Base-by-base conservation (phyloP, 768 basidiomycete genomes). In the Ramaria sp. region DNA sequence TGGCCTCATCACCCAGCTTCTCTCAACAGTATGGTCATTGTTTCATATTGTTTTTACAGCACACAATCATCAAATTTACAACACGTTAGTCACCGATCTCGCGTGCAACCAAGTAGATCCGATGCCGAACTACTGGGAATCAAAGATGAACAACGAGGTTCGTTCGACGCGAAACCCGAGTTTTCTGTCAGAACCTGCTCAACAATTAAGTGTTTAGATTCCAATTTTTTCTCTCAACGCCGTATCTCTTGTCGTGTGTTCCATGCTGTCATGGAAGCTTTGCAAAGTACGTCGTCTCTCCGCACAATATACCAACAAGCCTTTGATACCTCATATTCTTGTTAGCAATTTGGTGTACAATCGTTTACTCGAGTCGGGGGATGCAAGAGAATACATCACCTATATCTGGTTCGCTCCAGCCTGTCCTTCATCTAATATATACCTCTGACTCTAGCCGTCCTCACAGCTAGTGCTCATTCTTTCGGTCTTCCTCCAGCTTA, bases 361-460 rank as follows among this genome's bases (percentile, higher is more conserved):
- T 71, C 73, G 1, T 76, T 79, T 61, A 69, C 69, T 45, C 72
- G 73, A 5, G 75, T 80, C 39, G 78, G 77, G 16, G 71, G 77
- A 16, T 70, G 75, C 9, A 60, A 69, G 3, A 61, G 60, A 42
- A 68, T 81, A 18, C 70, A 71, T 57, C 66, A 69, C 18, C 63
- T 78, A 27, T 77, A 79, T 64, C 77, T 71, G 68, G 79, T 76
- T 53, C 9, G 24, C 42, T 6, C 25, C 1, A 55, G 47, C 20
- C 16, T 42, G 3, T 8, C 32, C 45, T 25, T 8, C 37, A 20
- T 8, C 44, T 20, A 13, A 42, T 25, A 9, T 16, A n/a, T n/a
- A n/a, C 22, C 18, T 48, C 41, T 43, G 8, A 36, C 48, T 38
- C 47, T 44, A 36, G 27, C 38, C 24, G 32, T 13, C 27, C 12